phyloP scores from a whole-genome alignment of 2,329 filamentous ascomycete species.

The Paraphaeosphaeria minitans region DNA sequence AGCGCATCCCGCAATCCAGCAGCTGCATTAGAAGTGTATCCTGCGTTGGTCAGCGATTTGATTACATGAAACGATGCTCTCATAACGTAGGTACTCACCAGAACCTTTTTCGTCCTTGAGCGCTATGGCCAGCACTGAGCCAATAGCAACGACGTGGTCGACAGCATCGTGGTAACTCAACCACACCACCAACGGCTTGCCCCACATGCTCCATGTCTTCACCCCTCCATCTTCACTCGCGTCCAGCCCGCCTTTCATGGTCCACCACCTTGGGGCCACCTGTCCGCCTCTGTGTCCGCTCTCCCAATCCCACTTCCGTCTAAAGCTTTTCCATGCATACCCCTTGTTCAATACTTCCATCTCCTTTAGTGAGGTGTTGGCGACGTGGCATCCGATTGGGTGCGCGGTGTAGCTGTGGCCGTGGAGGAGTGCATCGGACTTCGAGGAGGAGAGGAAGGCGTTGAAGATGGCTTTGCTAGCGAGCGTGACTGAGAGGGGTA shows the following conservation, averaged over 20 bases:
- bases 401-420: constrained; percentile 89
- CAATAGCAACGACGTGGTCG: constrained; percentile 72
- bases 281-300: constrained; percentile 1
- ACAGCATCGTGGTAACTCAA: constrained; percentile 65
- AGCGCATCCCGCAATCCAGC: constrained; percentile 58
- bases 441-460: constrained; percentile 72
- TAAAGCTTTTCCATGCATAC: constrained; percentile 16
- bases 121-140: constrained; percentile 73
- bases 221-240: not conserved
- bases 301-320: constrained; percentile 9
- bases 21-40: constrained; percentile 63
- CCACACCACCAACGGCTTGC: constrained; percentile 60
- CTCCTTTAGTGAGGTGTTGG: constrained; percentile 66
- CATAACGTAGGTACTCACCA: constrained; percentile 39
- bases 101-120: constrained; percentile 56
- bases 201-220: constrained; percentile 73
- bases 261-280: not conserved
- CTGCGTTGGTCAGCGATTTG: constrained; percentile 30
- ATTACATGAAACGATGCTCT: not conserved
- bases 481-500: constrained; percentile 77
- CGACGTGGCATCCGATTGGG: constrained; percentile 79
- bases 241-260: not conserved
- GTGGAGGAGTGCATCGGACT: constrained; percentile 79
- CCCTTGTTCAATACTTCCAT: constrained; percentile 49
- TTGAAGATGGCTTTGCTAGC: constrained; percentile 76